Percentiles rank a stretch among this genome's conserved stretches.
These are phyloP conservation scores for Taphrina confusa DNA, from an alignment of 1,139 yeast species.

Conservation along the genomic window DNA sequence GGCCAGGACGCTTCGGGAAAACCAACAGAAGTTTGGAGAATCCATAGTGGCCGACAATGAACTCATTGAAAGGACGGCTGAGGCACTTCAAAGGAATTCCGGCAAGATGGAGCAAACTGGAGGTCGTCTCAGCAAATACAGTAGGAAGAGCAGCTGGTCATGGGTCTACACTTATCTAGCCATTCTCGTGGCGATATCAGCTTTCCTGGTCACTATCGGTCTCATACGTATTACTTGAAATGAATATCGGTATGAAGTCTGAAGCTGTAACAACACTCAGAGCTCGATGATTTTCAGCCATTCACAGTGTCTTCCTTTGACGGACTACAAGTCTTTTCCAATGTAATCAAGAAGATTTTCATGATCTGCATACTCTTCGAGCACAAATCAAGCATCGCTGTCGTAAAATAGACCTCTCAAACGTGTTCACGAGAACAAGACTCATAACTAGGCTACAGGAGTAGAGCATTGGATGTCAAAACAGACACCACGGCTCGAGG, in stretches of 20 bases:
- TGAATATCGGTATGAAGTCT: too few relatives aligned
- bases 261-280: background rate
- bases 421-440: too few relatives aligned
- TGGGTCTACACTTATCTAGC: constrained; percentile 22
- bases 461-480: too few relatives aligned
- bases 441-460: too few relatives aligned
- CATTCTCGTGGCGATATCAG: constrained; percentile 22
- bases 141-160: constrained; percentile 26
- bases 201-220: constrained; percentile 17
- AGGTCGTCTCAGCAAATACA: constrained; percentile 24
- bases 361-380: too few relatives aligned
- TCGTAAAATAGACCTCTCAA: too few relatives aligned
- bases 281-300: background rate
- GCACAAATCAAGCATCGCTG: too few relatives aligned
- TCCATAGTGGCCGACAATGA: constrained; percentile 31
- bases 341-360: too few relatives aligned
- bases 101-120: constrained; percentile 26
- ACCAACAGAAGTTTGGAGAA: constrained; percentile 26
- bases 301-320: background rate
- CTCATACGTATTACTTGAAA: constrained; percentile 9
- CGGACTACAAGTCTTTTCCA: too few relatives aligned
- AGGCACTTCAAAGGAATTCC: constrained; percentile 24
- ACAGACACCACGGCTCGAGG: too few relatives aligned
- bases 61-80: constrained; percentile 30
- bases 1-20: constrained; percentile 29